Base-by-base conservation (phyloP, 2,329 filamentous ascomycete species). In the Colletotrichum gigasporum region DNA sequence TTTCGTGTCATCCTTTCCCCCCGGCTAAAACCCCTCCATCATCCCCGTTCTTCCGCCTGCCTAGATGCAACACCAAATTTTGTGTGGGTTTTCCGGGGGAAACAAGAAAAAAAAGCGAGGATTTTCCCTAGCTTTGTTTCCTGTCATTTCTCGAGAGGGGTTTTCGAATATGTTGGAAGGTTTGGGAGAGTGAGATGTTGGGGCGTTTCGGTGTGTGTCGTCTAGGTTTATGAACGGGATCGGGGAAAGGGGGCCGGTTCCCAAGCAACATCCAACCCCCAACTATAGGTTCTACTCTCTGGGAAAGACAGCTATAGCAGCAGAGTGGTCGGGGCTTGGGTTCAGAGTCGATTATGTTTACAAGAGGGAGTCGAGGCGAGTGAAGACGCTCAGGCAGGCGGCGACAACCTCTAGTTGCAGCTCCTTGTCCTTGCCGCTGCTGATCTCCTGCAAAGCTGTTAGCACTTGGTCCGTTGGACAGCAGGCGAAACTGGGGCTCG, bases 321-420 rank as follows among this genome's bases (percentile, higher is more conserved):
- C 45, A 32, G 35, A 28, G 37, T 26, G 24, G 30, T 55, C 44
- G 22, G n/a, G 22, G 34, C 39, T 63, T 8, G 48, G 28, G 45
- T 52, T 59, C 37, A 37, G n/a, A 44, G 37, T 69, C 41, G 53
- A 51, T 54, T 60, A 37, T 34, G 54, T 65, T 82, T 87, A 99
- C 77, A 99, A 90, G 67, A 99, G 85, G 53, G 96, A 98, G 82
- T 99, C 96, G 73, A 99, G 91, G 75, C 95, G 89, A 69, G 96
- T 99, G 79, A 99, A 99, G 73, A 99, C 96, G 81, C 92, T 97
- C 78, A 99, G 82, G 79, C 96, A 98, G 70, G 96, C 96, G 54
- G 96, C 94, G 56, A 99, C 93, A 73, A 97, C 95, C 87, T 99
- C 96, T 69, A 99, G 86, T 78, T 98, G 96, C 72, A 98, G 85